Evolutionary conservation across 345 rosid genomes (phyloP), one percentile per base, ranked within the genome.

Genomic region (Excoecaria agallocha): DNA sequence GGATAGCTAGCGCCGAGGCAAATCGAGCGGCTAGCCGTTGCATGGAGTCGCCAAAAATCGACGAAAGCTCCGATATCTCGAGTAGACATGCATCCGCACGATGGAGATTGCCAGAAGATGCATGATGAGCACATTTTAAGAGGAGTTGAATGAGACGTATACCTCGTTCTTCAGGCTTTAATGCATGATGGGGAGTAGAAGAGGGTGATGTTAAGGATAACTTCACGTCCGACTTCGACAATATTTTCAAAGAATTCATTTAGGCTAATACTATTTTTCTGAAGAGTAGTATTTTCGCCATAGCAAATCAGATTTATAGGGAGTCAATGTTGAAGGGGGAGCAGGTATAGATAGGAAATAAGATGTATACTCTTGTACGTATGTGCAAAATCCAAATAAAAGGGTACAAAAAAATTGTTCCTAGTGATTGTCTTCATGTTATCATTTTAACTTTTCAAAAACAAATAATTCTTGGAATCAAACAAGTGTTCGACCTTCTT

Each of bases 121-220:
- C 79, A 25, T 89, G 86, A 64, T 73, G 75, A 41, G 87, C 85
- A 35, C 87, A 85, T 22, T 72, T 80, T 35, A 87, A 68, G 41
- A 89, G 86, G 72, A 85, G 87, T 35, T 84, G 79, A 79, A 89
- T 83, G 71, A 89, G 86, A 11, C 79, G 82, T 16, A 83, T 59
- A 30, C 88, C 85, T 37, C 86, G 76, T 64, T 81, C 81, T 64
- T 88, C 83, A 0, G 82, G 70, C 72, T 65, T 79, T 3, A 79
- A 7, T 16, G 60, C 41, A 30, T 70, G 73, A 17, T 12, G 51
- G 20, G 71, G 19, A 15, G 56, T 15, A 55, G 75, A 43, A 58
- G 80, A 70, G 7, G 84, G 74, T 24, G 83, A 37, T 58, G 86
- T 46, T 6, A 86, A 84, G 75, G 89, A 83, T 78, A 88, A 76